These are phyloP conservation scores for Dalbergia cultrata DNA, from an alignment of 306 rosid species.

Conservation along the genomic window DNA sequence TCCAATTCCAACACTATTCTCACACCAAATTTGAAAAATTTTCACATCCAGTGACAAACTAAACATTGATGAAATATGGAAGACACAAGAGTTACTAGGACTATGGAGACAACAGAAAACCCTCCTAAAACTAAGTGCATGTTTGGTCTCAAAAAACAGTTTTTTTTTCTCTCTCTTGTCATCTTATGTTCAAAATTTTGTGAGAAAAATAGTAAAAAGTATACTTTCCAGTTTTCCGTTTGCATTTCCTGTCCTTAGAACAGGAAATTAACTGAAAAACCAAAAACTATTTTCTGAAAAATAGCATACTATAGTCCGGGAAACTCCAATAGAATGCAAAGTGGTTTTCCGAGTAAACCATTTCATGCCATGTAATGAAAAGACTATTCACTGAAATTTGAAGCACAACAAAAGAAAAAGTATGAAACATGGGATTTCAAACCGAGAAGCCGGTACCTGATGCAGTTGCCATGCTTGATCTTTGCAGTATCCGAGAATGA, in stretches of 20 bases:
- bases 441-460: conserved; percentile 31
- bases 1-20: background rate
- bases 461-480: conserved; percentile 56
- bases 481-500: background rate
- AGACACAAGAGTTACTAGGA: background rate
- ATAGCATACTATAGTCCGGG: no score
- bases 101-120: background rate
- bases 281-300: no score
- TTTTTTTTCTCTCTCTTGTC: no score
- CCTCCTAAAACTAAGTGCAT: background rate
- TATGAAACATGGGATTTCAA: background rate
- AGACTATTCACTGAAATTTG: background rate
- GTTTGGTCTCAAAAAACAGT: no score
- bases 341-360: background rate
- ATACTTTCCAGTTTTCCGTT: no score
- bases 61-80: no score
- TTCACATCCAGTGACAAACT: no score
- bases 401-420: background rate
- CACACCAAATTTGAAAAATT: background rate
- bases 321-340: background rate
- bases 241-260: no score
- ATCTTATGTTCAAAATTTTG: no score
- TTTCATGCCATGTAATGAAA: background rate
- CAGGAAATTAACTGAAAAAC: no score
- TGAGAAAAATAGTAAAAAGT: no score